Percentiles rank a stretch among this genome's conserved stretches.
These are phyloP conservation scores for Nematocida ironsii DNA, from an alignment of 371 early-diverging fungal species.

Conservation along the genomic window DNA sequence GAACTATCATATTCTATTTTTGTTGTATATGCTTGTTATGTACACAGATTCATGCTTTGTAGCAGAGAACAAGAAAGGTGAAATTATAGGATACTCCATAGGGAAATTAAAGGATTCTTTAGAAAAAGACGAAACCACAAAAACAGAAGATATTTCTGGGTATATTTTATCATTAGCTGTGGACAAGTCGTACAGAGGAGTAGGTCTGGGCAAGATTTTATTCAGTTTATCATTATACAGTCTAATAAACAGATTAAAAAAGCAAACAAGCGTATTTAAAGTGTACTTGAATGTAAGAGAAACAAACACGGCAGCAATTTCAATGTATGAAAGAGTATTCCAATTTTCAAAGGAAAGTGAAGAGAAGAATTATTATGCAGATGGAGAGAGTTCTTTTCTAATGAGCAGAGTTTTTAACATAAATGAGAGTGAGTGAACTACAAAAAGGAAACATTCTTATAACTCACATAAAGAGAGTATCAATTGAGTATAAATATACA, in stretches of 20 bases:
- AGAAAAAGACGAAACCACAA: constrained; percentile 18
- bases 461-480: background rate
- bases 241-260: background rate
- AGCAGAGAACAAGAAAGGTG: constrained; percentile 29
- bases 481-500: constrained; percentile 3
- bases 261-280: background rate
- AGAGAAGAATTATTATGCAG: constrained; percentile 29
- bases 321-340: constrained; percentile 22
- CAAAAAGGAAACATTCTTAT: constrained; percentile 9
- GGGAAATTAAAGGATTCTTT: constrained; percentile 29
- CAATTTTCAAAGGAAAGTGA: constrained; percentile 8
- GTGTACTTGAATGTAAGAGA: constrained; percentile 43
- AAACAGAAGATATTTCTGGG: background rate
- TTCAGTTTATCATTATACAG: constrained; percentile 18
- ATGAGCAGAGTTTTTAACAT: constrained; percentile 51
- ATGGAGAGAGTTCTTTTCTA: constrained; percentile 31
- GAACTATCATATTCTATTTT: constrained; percentile 32
- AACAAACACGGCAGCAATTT: constrained; percentile 12
- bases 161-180: constrained; percentile 39
- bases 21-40: constrained; percentile 21
- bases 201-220: constrained; percentile 31
- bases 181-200: constrained; percentile 31
- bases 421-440: constrained; percentile 12
- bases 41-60: constrained; percentile 12
- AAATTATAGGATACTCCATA: constrained; percentile 32